A percentile compares a stretch with the other conserved stretches of the same genome.
Conservation (phyloP, 2,329 filamentous ascomycete species). For the Fusarium albidum region DNA sequence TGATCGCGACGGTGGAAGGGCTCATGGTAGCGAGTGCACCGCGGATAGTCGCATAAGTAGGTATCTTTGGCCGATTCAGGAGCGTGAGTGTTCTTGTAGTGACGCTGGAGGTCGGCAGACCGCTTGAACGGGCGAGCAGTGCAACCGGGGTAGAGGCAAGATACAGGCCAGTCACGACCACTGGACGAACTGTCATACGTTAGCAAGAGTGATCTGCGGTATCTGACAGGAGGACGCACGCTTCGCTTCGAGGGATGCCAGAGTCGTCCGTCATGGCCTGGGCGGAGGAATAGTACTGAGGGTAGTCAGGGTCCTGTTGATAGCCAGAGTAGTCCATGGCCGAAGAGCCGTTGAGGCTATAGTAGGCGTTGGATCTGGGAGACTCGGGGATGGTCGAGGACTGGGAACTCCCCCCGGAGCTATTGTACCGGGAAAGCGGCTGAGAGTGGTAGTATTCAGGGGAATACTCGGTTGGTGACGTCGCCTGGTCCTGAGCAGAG, state of each 20-base stretch:
- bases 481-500: constrained; percentile 30
- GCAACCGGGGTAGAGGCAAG: constrained; percentile 53
- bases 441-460: constrained; percentile 35
- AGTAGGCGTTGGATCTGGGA: constrained; percentile 32
- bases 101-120: constrained; percentile 62
- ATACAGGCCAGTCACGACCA: constrained; percentile 46
- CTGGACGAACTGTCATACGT: constrained; percentile 12
- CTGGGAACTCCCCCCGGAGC: constrained; percentile 43
- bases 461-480: constrained; percentile 30
- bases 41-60: constrained; percentile 61
- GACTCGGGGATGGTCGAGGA: constrained; percentile 40
- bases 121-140: constrained; percentile 57
- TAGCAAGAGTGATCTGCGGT: constrained; percentile 3
- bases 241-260: constrained; percentile 18
- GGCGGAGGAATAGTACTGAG: constrained; percentile 19
- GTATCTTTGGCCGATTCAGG: constrained; percentile 50
- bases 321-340: constrained; percentile 19
- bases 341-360: constrained; percentile 24
- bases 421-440: constrained; percentile 39
- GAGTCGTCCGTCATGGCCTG: constrained; percentile 6
- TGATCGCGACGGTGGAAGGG: constrained; percentile 65
- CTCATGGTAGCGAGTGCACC: constrained; percentile 53
- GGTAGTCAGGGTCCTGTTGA: constrained; percentile 17
- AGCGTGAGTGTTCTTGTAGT: constrained; percentile 59
- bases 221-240: constrained; percentile 16